Evolutionary conservation across 2,329 filamentous ascomycete genomes (phyloP).

Genomic region (Endoconidiophora polonica): DNA sequence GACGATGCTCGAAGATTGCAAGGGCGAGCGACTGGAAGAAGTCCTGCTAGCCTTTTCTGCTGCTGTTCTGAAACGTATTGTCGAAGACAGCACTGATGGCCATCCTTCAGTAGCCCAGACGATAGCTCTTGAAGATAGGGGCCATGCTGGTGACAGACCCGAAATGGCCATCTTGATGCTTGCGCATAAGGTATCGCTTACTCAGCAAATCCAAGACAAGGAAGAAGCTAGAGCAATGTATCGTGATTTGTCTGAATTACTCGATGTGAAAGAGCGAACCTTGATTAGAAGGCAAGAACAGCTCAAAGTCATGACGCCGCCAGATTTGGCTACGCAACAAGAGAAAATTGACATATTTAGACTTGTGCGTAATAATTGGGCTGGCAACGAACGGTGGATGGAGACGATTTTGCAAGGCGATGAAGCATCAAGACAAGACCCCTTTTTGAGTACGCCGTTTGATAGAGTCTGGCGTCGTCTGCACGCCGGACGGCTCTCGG

Average conservation of each 20-base stretch:
- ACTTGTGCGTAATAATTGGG: constrained; percentile 56
- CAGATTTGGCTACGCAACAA: constrained; percentile 25
- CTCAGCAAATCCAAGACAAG: constrained; percentile 41
- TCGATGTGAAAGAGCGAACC: constrained; percentile 45
- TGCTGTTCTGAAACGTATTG: constrained; percentile 55
- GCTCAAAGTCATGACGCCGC: constrained; percentile 18
- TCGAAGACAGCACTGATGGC: constrained; percentile 23
- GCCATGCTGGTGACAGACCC: constrained; percentile 36
- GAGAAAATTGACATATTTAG: constrained; percentile 36
- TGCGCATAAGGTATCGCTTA: constrained; percentile 53
- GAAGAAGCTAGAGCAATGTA: constrained; percentile 41
- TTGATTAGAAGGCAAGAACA: constrained; percentile 38
- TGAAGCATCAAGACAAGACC: constrained; percentile 36
- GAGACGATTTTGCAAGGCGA: constrained; percentile 55
- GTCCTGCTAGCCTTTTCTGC: constrained; percentile 71
- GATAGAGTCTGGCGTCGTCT: constrained; percentile 55
- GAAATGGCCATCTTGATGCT: constrained; percentile 51
- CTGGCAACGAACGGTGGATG: constrained; percentile 59
- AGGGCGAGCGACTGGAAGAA: constrained; percentile 78
- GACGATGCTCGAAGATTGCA: constrained; percentile 94
- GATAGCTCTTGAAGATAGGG: constrained; percentile 42
- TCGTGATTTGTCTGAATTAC: constrained; percentile 43
- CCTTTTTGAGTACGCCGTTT: constrained; percentile 49
- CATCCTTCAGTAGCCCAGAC: constrained; percentile 33
- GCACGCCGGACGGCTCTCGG: constrained; percentile 37